A percentile compares a stretch with the other conserved stretches of the same genome.
phyloP scores from a whole-genome alignment of 1,284 basidiomycete genomes.

The Cryptococcus sp. region DNA sequence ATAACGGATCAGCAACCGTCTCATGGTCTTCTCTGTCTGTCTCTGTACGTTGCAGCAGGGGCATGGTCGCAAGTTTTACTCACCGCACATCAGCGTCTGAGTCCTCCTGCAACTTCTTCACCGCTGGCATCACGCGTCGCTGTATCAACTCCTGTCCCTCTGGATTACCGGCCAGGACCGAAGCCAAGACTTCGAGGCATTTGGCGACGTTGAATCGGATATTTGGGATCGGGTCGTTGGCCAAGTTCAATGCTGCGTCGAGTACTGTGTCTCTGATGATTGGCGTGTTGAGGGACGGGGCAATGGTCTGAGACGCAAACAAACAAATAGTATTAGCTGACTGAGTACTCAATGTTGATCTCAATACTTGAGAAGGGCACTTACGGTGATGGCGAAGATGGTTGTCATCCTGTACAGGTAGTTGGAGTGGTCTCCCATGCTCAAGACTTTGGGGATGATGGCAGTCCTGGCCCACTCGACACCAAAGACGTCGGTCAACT shows the following conservation, averaged over 20 bases:
- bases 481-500: constrained; percentile 97
- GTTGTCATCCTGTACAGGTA: constrained; percentile 99
- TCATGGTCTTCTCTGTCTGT: not conserved
- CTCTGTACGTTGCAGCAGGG: not conserved
- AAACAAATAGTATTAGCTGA: not conserved
- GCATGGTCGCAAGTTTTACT: constrained; percentile 2
- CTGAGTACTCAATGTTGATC: not conserved
- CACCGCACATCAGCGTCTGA: constrained; percentile 91
- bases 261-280: constrained; percentile 86
- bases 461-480: constrained; percentile 95
- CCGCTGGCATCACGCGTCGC: constrained; percentile 73
- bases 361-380: constrained; percentile 34
- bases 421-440: constrained; percentile 96
- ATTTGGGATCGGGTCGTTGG: constrained; percentile 93
- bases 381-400: constrained; percentile 94
- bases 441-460: constrained; percentile 96
- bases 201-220: constrained; percentile 99
- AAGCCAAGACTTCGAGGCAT: constrained; percentile 81
- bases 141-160: constrained; percentile 76
- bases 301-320: constrained; percentile 71
- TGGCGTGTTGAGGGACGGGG: constrained; percentile 84
- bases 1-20: not conserved
- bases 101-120: constrained; percentile 88
- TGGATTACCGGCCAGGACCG: constrained; percentile 64
- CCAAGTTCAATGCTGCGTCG: constrained; percentile 79